Evolutionary conservation across 805 yeast species (phyloP), one percentile per base, ranked within the genome.

Genomic region (Naumovozyma castellii): DNA sequence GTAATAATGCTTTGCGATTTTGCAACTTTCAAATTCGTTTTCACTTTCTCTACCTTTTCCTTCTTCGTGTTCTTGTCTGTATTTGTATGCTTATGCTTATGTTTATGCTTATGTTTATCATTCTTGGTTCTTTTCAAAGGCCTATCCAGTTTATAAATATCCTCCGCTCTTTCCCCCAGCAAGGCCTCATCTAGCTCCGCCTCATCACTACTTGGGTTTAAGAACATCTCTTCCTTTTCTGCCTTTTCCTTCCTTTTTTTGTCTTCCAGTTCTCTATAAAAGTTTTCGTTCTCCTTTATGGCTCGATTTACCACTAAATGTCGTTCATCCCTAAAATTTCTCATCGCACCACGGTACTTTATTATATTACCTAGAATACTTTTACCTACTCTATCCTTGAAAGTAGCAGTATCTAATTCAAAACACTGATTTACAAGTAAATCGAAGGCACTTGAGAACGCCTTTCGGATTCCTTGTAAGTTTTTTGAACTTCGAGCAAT

Each of bases 361-460:
- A 85, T 82, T 10, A 85, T 80, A 45, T 81, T 84, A 2, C 94
- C 95, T 40, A 86, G 61, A 8, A 86, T 78, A 46, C 86, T 80
- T 57, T 75, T 75, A 0, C 86, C 88, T 8, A 78, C 48, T 43
- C 95, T 65, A 37, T 73, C 72, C 51, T 75, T 80, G 52, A 79
- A 81, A 0, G 84, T 66, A 0, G 85, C 76, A 16, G 65, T 60
- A 50, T 83, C 72, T 60, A 86, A 64, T 35, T 76, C 83, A 57
- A 79, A 85, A 56, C 95, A 85, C 48, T 77, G 76, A 48, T 80
- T 80, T 2, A 78, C 73, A 30, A 87, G 62, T 37, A 86, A 56
- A 51, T 84, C 92, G 64, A 71, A 87, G 0, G 95, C 96, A 25
- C 95, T 95, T 14, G 80, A 79, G 65, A 90, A 88, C 1, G 95